These are phyloP conservation scores for Hippophae rhamnoides DNA, from an alignment of 306 rosid genomes.

Conservation along the genomic window DNA sequence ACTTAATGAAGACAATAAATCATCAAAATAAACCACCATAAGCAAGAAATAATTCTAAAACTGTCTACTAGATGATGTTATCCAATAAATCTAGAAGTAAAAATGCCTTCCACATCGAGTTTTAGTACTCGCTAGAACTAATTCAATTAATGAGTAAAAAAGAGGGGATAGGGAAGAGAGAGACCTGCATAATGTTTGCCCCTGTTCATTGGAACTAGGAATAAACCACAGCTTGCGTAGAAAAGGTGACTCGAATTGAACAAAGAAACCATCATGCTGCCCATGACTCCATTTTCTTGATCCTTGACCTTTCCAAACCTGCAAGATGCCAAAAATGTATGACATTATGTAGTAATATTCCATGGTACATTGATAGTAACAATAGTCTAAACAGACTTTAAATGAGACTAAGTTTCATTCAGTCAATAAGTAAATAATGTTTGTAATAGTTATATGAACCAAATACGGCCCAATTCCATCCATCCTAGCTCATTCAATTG, in stretches of 20 bases:
- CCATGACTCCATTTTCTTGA: constrained; percentile 92
- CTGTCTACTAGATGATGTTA: no score
- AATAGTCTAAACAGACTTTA: not conserved
- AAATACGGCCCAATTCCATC: no score
- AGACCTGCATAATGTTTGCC: constrained; percentile 87
- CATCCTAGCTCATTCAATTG: no score
- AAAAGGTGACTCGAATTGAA: constrained; percentile 77
- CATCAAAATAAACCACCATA: no score
- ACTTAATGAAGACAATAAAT: no score
- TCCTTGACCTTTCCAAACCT: constrained; percentile 99
- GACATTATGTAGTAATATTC: not conserved
- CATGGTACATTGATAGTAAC: constrained; percentile 9
- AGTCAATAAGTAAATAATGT: not conserved
- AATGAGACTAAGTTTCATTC: not conserved
- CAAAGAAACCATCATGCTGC: constrained; percentile 81
- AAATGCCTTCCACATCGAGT: no score
- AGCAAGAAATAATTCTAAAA: no score
- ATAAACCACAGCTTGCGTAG: constrained; percentile 80
- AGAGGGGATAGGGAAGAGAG: constrained; percentile 15
- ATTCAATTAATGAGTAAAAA: no score
- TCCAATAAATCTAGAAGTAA: no score
- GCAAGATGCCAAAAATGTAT: constrained; percentile 20
- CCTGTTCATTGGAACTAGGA: constrained; percentile 73
- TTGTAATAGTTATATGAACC: not conserved
- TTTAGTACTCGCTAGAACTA: no score